A percentile compares a stretch with the other conserved stretches of the same genome.
Conservation (phyloP, 1,284 basidiomycete species). For the Pyrrhoderma noxium region DNA sequence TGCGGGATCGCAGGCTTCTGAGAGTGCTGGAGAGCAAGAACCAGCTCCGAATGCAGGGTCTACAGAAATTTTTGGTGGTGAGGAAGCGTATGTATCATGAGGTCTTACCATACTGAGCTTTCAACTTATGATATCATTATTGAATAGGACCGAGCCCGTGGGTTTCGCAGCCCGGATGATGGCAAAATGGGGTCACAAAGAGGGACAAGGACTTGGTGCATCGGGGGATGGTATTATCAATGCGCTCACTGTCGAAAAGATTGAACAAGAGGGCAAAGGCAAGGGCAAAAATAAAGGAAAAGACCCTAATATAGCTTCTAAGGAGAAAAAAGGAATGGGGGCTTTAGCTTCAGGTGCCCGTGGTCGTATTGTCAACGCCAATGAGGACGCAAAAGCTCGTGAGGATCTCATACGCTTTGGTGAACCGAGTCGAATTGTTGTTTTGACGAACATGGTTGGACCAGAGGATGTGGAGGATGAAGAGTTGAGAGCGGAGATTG, state of each 20-base stretch:
- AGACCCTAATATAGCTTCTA: constrained; percentile 27
- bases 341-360: constrained; percentile 41
- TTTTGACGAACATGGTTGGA: constrained; percentile 83
- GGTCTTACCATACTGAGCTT: background rate
- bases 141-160: constrained; percentile 50
- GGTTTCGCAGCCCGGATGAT: constrained; percentile 75
- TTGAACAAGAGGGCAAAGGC: constrained; percentile 35
- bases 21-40: constrained; percentile 24
- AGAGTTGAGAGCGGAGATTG: constrained; percentile 81
- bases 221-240: constrained; percentile 82
- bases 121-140: constrained; percentile 4
- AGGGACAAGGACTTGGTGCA: constrained; percentile 84
- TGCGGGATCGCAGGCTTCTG: constrained; percentile 33
- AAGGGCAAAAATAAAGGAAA: constrained; percentile 31
- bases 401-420: constrained; percentile 78
- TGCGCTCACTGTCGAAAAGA: constrained; percentile 75
- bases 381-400: constrained; percentile 65
- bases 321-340: constrained; percentile 30
- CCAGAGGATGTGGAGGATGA: constrained; percentile 78
- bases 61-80: no score
- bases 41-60: constrained; percentile 20
- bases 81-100: background rate
- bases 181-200: constrained; percentile 93
- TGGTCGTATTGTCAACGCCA: constrained; percentile 83
- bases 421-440: constrained; percentile 81